These are phyloP conservation scores for Neoscytalidium dimidiatum DNA, from an alignment of 2,329 filamentous ascomycete genomes.

Conservation along the genomic window DNA sequence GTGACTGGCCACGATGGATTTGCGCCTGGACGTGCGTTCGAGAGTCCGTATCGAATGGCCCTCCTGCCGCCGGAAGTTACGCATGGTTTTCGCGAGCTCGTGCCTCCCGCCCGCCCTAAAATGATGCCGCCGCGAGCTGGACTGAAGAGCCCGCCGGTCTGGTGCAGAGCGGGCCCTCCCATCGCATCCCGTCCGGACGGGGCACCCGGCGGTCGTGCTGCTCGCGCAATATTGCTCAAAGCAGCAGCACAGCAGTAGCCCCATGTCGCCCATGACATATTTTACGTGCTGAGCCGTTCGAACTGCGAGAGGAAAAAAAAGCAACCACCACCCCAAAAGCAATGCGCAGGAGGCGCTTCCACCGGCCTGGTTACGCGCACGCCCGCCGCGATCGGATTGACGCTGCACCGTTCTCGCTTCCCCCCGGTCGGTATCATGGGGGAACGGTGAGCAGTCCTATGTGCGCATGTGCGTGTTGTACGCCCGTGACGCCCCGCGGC, in stretches of 20 bases:
- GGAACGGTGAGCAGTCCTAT: constrained; percentile 4
- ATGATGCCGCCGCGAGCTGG: not conserved
- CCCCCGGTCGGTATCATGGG: not conserved
- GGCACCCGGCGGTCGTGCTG: not conserved
- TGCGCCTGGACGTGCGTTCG: too few relatives aligned
- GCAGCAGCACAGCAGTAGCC: not conserved
- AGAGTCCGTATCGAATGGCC: too few relatives aligned
- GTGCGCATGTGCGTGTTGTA: not conserved
- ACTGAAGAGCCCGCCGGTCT: not conserved
- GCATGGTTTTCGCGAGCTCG: not conserved
- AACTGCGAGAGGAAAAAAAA: constrained; percentile 2
- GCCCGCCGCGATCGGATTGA: constrained; percentile 14
- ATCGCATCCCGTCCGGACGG: constrained; percentile 5
- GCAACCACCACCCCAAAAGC: not conserved
- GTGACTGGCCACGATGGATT: too few relatives aligned
- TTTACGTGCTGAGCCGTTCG: constrained; percentile 6
- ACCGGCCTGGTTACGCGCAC: constrained; percentile 12
- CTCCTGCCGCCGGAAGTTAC: too few relatives aligned
- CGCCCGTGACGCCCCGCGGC: not conserved
- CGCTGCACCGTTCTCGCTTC: constrained; percentile 18
- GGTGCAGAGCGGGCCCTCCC: constrained; percentile 9
- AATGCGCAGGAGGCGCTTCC: not conserved
- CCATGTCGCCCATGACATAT: not conserved
- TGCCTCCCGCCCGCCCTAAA: not conserved
- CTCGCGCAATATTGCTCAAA: constrained; percentile 5